Base-by-base conservation (phyloP, 176 grass and related monocot genomes). In the Phyllostachys edulis region DNA sequence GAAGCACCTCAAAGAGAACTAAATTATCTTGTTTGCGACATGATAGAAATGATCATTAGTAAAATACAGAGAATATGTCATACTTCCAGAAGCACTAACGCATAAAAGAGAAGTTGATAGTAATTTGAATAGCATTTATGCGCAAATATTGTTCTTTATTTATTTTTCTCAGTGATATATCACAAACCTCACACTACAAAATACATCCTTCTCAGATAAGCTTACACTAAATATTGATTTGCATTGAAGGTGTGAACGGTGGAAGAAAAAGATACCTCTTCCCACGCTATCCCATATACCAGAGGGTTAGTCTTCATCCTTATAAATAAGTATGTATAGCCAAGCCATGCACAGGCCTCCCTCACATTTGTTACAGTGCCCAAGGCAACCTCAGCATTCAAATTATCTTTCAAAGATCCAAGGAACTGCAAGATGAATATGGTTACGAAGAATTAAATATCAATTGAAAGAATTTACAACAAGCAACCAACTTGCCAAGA, bases 221-320 rank as follows among this genome's bases (percentile, higher is more conserved):
- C 63, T 69, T 49, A 38, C 16, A 11, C 15, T 63, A 46, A 40
- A 51, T 67, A 82, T 21, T 57, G 21, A 59, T 79, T 84, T 73
- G 21, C 36, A 79, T 73, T 6, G n/a, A 65, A 73, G 7, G 49
- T 73, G 72, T 72, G 47, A 77, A 71, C 36, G n/a, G 54, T 57
- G 55, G 46, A 69, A 64, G 38, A 75, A 56, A 69, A 84, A 5
- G 21, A 42, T 85, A 94, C 96, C 85, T 98, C 93, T 85, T 98
- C 96, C 96, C 96, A 98, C 63, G 93, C 77, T 91, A 98, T 93
- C 59, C 96, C 93, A 83, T 98, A 98, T 63, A 85, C 96, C 55
- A 98, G 79, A 89, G 96, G 96, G 90, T 98, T 98, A 23, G 91
- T 88, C 87, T 93, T 98, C 96, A 98, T 98, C 89, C 96, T 91